These are phyloP conservation scores for Morella rubra DNA, from an alignment of 306 rosid species.

Conservation along the genomic window DNA sequence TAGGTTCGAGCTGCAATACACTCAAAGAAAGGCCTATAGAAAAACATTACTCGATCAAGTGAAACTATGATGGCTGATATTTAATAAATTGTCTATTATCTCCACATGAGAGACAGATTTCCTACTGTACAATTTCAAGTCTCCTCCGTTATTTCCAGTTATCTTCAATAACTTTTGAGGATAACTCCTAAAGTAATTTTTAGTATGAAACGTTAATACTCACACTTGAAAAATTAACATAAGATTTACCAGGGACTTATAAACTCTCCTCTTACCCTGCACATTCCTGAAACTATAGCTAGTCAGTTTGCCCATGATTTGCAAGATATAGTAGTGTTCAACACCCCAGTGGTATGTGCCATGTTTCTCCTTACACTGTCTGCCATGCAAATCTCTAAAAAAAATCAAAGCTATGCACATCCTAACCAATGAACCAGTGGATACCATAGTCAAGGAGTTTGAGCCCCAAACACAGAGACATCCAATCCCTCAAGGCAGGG, in stretches of 20 bases:
- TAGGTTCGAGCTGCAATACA: too few species aligned
- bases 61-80: too few species aligned
- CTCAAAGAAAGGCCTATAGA: too few species aligned
- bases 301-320: neutral
- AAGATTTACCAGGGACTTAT: neutral
- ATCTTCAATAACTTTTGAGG: neutral
- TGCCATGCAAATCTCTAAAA: neutral
- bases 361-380: neutral
- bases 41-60: too few species aligned
- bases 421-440: neutral
- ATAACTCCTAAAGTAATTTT: neutral
- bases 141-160: neutral
- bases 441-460: constrained; percentile 27
- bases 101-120: neutral
- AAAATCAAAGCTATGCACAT: neutral
- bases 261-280: neutral
- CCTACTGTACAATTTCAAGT: neutral
- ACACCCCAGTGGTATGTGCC: too few species aligned
- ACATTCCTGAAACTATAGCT: neutral
- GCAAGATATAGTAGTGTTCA: neutral
- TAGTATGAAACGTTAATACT: neutral
- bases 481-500: constrained; percentile 7
- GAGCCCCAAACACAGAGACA: neutral
- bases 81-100: neutral
- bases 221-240: neutral